These are phyloP conservation scores for Tagetes erecta DNA, from an alignment of 129 eudicot species.

Conservation along the genomic window DNA sequence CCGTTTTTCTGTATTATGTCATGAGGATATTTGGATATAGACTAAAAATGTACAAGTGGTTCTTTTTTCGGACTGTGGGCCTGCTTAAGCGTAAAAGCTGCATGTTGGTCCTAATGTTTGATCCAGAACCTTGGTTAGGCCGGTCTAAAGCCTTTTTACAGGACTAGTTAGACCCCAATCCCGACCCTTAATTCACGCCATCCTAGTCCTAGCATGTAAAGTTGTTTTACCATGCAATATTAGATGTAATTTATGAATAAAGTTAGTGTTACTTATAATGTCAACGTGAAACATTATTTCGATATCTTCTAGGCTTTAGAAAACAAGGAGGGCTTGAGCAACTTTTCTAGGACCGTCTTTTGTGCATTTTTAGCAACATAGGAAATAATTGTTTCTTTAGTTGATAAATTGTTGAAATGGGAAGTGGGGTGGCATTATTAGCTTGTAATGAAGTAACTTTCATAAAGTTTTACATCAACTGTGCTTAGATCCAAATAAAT, in stretches of 20 bases:
- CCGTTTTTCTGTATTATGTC: not conserved
- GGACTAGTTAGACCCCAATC: not conserved
- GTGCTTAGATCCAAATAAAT: constrained; percentile 11
- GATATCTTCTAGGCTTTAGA: not conserved
- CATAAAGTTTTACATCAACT: constrained; percentile 15
- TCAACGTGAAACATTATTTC: not conserved
- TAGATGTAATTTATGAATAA: not conserved
- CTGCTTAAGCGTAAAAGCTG: not conserved
- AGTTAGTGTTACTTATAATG: not conserved
- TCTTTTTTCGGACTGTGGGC: not conserved
- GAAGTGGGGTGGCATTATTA: constrained; percentile 7
- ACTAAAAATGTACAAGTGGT: not conserved
- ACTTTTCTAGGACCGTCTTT: not conserved
- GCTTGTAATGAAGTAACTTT: not conserved
- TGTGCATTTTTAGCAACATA: not conserved
- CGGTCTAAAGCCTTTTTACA: not conserved
- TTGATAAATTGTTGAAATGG: not conserved
- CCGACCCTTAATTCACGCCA: not conserved
- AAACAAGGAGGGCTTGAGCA: not conserved
- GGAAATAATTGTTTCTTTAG: not conserved
- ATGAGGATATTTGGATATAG: not conserved
- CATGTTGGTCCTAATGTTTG: not conserved
- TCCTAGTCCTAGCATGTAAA: not conserved
- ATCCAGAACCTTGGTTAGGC: not conserved
- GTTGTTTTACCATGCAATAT: not conserved